Conservation (phyloP, 805 yeast species). For the Kodamaea leandrae region DNA sequence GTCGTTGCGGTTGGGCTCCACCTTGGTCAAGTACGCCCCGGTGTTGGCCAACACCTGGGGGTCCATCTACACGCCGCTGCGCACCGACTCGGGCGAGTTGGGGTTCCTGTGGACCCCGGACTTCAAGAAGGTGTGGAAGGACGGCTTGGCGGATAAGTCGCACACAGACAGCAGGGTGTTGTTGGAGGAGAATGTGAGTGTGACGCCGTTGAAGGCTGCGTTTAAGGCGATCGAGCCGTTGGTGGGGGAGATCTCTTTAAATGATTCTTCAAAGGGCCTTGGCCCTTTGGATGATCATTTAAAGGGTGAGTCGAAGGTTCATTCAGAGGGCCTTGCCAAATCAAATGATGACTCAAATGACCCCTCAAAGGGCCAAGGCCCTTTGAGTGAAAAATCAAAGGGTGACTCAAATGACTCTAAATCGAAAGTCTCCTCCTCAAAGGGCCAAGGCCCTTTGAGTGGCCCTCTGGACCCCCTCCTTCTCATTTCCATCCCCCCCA, state of each 20-base stretch:
- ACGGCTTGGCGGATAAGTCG: conserved; percentile 37
- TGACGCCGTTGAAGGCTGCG: conserved; percentile 59
- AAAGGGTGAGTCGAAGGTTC: not conserved
- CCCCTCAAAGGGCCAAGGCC: too few species aligned
- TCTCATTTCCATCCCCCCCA: conserved; percentile 37
- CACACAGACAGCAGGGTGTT: conserved; percentile 73
- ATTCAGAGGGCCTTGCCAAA: too few species aligned
- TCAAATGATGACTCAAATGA: too few species aligned
- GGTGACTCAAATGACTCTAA: too few species aligned
- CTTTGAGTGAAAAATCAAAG: too few species aligned
- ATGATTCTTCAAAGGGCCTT: too few species aligned
- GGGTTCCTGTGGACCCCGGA: conserved; percentile 83
- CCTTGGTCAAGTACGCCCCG: conserved; percentile 73
- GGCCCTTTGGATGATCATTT: not conserved
- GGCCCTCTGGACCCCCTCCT: conserved; percentile 21
- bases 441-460: too few species aligned
- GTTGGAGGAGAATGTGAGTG: conserved; percentile 58
- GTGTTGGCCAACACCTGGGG: conserved; percentile 80
- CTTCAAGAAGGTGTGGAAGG: conserved; percentile 62
- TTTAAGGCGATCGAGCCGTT: conserved; percentile 54
- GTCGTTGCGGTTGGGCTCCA: conserved; percentile 47
- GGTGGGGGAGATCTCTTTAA: conserved; percentile 56
- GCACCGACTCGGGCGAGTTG: conserved; percentile 29
- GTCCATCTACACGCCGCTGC: conserved; percentile 47
- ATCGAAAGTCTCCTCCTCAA: too few species aligned